Evolutionary conservation across 2,329 filamentous ascomycete species (phyloP), one percentile per base, ranked within the genome.

Genomic region (Allantophomopsis lycopodina): DNA sequence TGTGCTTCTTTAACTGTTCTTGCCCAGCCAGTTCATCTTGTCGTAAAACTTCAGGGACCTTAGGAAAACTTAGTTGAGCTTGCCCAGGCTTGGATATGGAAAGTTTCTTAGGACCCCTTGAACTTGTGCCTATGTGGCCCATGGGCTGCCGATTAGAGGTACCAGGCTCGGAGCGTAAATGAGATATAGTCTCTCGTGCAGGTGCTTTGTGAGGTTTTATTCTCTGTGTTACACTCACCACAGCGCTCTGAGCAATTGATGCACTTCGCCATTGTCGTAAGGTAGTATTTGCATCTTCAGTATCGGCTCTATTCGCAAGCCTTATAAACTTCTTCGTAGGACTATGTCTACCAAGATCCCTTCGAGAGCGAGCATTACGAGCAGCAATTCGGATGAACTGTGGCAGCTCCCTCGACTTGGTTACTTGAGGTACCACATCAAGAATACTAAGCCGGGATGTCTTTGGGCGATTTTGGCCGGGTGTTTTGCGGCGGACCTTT

Each of bases 361-460:
- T 50, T 28, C 63, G 65, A 38, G 55, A 61, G 40, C 59, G 68
- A 4, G 66, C 73, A 39, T 71, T 64, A 13, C 76, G 71, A 34
- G 73, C 74, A 38, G 76, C 76, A 49, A 81, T 65, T 43, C 65
- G 73, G 28, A 81, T 57, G 45, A 80, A 80, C 2, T 53, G 56
- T 2, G 76, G 76, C 1, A 73, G 17, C n/a, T 37, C 16, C 32
- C 12, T 32, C 3, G 39, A 35, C 15, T 32, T 28, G 12, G 33
- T 20, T 11, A 16, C 30, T 23, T 50, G 2, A 60, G 52, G 44
- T 69, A 66, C 35, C 16, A 76, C 66, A 53, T 80, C 76, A n/a
- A 79, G 51, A 40, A 80, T 77, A 46, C 76, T 69, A 15, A 80
- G 60, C 15, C 54, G 56, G 3, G 71, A 71, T n/a, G 68, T 58